Evolutionary conservation across 345 rosid species (phyloP), one percentile per base, ranked within the genome.

Genomic region (Microthlaspi erraticum): DNA sequence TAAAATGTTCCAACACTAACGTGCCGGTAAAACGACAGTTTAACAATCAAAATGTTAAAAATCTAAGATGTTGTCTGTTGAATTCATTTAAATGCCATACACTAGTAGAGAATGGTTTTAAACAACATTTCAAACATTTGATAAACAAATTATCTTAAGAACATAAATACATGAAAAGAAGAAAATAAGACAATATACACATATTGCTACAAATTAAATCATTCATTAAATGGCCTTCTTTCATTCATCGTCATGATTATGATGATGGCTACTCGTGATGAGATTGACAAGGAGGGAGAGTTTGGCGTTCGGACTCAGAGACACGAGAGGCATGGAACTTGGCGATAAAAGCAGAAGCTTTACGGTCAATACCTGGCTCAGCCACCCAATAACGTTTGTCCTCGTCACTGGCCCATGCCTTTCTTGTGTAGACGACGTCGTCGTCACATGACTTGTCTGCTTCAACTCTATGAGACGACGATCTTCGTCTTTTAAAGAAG

Each of bases 291-390:
- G 66, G 76, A 43, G 70, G 74, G 33, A 77, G 60, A 49, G 78
- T 70, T 68, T 79, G 77, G 53, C 71, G 61, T 49, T 79, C 83
- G 2, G 86, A 73, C 51, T 83, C 84, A 5, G 79, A 75, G 79
- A 81, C 51, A 13, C 79, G 87, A 51, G 76, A 70, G 31, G 82
- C 78, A 52, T 86, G 85, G 70, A 84, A 81, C 74, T 74, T 78
- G 39, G 81, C 81, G 4, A 90, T 90, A 78, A 87, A 86, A 23
- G 65, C 85, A 2, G 80, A 49, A 58, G 89, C 87, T 62, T 68
- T 83, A 41, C 82, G 58, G 77, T 83, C 87, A 16, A 85, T 81
- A 33, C 84, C 85, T 13, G 82, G 84, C 64, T 78, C 81, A 3
- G 78, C 85, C 43, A 81, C 84, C 79, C 80, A 76, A 23, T 44